phyloP scores from a whole-genome alignment of 441 rosid species.

The Populus trichocarpa region DNA sequence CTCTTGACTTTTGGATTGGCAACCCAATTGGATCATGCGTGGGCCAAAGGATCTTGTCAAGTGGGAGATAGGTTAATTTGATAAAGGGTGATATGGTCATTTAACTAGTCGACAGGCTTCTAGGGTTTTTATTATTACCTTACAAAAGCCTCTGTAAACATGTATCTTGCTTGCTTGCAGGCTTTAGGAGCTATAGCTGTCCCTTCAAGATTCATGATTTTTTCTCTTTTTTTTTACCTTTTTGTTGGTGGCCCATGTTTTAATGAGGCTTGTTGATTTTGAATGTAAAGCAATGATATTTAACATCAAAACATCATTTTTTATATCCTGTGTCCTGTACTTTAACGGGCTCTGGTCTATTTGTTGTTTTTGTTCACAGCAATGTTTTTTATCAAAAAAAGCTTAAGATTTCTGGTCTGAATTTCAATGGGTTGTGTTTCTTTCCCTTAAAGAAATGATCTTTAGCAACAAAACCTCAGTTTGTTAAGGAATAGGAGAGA shows the following conservation, averaged over 20 bases:
- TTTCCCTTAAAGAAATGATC: not conserved
- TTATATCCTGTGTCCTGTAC: not conserved
- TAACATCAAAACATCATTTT: slow-evolving; percentile 18
- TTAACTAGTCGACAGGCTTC: not conserved
- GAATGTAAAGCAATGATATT: no score
- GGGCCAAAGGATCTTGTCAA: not conserved
- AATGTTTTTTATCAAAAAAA: not conserved
- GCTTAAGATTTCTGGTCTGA: not conserved
- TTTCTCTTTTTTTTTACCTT: not conserved
- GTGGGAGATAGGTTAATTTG: not conserved
- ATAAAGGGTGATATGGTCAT: not conserved
- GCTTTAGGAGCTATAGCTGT: not conserved
- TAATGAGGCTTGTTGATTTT: not conserved
- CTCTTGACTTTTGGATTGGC: not conserved
- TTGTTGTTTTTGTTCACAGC: not conserved
- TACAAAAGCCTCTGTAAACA: not conserved
- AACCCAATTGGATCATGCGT: not conserved
- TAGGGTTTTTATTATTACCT: not conserved
- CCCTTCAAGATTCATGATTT: not conserved
- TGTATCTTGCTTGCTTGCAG: not conserved
- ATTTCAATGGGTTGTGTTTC: not conserved
- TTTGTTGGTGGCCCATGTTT: not conserved
- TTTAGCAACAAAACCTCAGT: slow-evolving; percentile 14
- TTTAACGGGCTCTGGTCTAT: not conserved
- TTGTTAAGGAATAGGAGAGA: slow-evolving; percentile 10